These are phyloP conservation scores for Aspergillus latus DNA, from an alignment of 2,329 filamentous ascomycete species.

Conservation along the genomic window DNA sequence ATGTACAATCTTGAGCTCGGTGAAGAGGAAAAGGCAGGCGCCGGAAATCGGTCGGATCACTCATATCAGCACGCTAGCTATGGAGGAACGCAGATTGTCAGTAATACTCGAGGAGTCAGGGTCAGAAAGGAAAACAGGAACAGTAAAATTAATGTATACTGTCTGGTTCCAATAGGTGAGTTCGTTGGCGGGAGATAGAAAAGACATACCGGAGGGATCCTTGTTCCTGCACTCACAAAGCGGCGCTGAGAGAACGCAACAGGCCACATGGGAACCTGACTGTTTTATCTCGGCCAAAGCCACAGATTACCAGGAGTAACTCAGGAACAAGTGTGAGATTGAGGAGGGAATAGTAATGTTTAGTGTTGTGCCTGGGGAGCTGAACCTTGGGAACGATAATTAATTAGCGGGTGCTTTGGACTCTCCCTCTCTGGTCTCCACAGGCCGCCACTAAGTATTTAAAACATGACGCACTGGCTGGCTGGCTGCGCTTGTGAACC, in stretches of 20 bases:
- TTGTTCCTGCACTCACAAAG: constrained; percentile 28
- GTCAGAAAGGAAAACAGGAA: not conserved
- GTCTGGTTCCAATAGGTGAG: not conserved
- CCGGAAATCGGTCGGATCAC: constrained; percentile 30
- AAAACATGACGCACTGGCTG: constrained; percentile 38
- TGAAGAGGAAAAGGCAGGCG: constrained; percentile 32
- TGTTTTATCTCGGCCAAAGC: constrained; percentile 2
- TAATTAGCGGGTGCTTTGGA: constrained; percentile 34
- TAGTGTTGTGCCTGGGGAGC: constrained; percentile 16
- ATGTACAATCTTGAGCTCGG: constrained; percentile 26
- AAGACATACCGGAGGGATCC: constrained; percentile 27
- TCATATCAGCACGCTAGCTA: constrained; percentile 35
- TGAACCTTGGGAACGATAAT: constrained; percentile 17
- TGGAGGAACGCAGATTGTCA: constrained; percentile 9
- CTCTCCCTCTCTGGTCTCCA: constrained; percentile 35
- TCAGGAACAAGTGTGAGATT: not conserved
- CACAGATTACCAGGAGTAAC: not conserved
- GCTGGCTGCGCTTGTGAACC: constrained; percentile 23
- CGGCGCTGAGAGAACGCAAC: constrained; percentile 21
- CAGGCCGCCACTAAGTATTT: constrained; percentile 23
- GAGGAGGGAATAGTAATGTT: constrained; percentile 1
- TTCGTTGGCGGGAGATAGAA: constrained; percentile 2
- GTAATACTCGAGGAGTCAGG: constrained; percentile 14
- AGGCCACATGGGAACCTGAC: constrained; percentile 22
- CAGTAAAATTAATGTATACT: not conserved